These are phyloP conservation scores for Colletotrichum orbiculare DNA, from an alignment of 2,329 filamentous ascomycete species.

Conservation along the genomic window DNA sequence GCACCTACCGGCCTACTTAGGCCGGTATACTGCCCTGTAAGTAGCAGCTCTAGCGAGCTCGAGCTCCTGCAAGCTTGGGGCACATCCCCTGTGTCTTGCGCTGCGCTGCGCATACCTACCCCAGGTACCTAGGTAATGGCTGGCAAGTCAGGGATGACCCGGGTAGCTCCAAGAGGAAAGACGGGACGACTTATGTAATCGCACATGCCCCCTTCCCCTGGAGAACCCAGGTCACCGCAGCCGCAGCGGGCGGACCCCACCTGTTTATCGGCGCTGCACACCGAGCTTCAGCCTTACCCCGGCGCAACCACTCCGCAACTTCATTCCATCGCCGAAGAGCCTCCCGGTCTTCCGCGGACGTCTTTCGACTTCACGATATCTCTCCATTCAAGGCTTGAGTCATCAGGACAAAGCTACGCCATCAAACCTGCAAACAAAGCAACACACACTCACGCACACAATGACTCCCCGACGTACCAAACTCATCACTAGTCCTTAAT, in stretches of 20 bases:
- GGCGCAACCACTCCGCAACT: conserved; percentile 22
- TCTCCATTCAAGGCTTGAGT: neutral
- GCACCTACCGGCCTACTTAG: neutral
- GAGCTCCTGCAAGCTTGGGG: conserved; percentile 5
- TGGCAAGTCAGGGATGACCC: conserved; percentile 8
- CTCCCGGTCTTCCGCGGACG: neutral
- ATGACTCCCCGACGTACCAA: too few relatives aligned
- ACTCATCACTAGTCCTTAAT: too few relatives aligned
- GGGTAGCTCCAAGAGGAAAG: conserved; percentile 15
- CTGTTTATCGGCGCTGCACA: neutral
- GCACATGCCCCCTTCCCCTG: neutral
- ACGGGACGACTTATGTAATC: conserved; percentile 12
- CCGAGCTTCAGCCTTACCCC: conserved; percentile 25
- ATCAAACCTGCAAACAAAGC: too few relatives aligned
- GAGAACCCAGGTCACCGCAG: too few relatives aligned
- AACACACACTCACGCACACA: too few relatives aligned
- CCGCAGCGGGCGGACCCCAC: neutral
- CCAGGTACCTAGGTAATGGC: neutral
- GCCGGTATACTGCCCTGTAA: neutral
- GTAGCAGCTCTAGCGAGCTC: conserved; percentile 7
- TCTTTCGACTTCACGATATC: neutral
- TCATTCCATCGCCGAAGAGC: neutral
- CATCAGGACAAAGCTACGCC: too few relatives aligned
- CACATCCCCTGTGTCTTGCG: too few relatives aligned
- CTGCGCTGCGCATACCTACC: too few relatives aligned